Base-by-base conservation (phyloP, 192 early-diverging fungal genomes). In the Chytriomyces confervae region DNA sequence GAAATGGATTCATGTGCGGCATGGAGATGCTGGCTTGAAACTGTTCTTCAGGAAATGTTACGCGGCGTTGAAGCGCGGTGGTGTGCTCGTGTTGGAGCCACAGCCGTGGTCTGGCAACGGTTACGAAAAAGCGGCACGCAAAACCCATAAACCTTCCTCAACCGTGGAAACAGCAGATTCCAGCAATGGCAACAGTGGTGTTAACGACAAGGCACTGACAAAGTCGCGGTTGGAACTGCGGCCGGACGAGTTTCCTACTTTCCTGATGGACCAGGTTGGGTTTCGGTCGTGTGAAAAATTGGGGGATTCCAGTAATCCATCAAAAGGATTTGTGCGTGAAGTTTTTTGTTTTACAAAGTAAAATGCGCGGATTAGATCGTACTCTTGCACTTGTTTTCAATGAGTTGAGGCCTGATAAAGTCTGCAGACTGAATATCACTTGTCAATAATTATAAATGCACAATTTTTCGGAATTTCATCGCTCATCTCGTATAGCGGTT, bases 1-100 rank as follows among this genome's bases (percentile, higher is more conserved):
- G 7, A 95, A 95, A 77, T 94, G 93, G 93, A 92, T 95, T 61
- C 94, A 95, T 66, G 80, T 95, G 18, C 86, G 91, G 74, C 71
- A 86, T 23, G 93, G 92, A 0, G 94, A 95, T 72, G 75, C 79
- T 7, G 93, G 92, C 2, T 50, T 95, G 10, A 79, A 87, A 48
- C 51, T 64, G 29, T 93, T 94, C 62, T 94, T 95, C 72, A 72
- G 81, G 53, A 92, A 90, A 73, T 83, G 87, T 6, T 92, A 90
- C 75, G 48, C 82, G 0, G 80, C 79, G 18, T 75, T 95, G 8
- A 70, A 76, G 0, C 82, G 80, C 1, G 91, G 89, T 1, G 94
- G 94, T 2, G 50, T 77, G 7, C 86, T 95, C 61, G 67, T 95
- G 27, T 60, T 95, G 29, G 94, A 95, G 80, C 88, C 90, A 5